Evolutionary conservation across 2,329 filamentous ascomycete genomes (phyloP), one percentile per base, ranked within the genome.

Genomic region (Acrodontium crateriforme): DNA sequence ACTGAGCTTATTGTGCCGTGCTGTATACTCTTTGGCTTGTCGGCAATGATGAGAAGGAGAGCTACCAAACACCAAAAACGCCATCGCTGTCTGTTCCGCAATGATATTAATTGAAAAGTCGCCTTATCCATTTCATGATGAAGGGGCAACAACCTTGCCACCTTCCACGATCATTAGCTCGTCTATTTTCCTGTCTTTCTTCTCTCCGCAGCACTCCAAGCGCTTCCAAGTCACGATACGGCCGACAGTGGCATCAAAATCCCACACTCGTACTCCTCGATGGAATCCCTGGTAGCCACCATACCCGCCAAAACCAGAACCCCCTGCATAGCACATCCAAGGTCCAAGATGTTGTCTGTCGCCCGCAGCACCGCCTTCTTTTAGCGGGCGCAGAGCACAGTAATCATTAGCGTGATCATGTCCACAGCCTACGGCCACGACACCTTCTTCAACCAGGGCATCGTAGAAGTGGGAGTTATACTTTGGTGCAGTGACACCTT

Each of bases 311-410:
- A 98, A 93, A 1, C 89, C 89, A 16, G 75, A 72, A 15, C 80
- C 89, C 17, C 89, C 89, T 6, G 76, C 87, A 54, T 95, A 95
- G 62, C 89, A 98, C 85, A 98, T 93, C 89, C 89, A 98, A 2
- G 95, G 51, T 4, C 50, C 51, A 2, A 46, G 30, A 6, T 28
- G 24, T 9, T 36, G 31, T 3, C 22, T 9, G 9, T 25, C n/a
- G 18, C 34, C 24, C 19, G 20, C 26, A 21, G 18, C 13, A 12
- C 20, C 8, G 8, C 13, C 20, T 5, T 22, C 20, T 26, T 18
- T 25, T 23, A 9, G 18, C 6, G 45, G 45, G 17, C 54, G 50
- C 1, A 94, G 66, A 38, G 80, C 75, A 54, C 89, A 98, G 54
- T 94, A 95, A 49, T 98, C 89, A 50, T 98, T 98, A 40, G 79